A percentile compares a stretch with the other conserved stretches of the same genome.
Conservation (phyloP, 345 rosid genomes). For the Murraya paniculata region DNA sequence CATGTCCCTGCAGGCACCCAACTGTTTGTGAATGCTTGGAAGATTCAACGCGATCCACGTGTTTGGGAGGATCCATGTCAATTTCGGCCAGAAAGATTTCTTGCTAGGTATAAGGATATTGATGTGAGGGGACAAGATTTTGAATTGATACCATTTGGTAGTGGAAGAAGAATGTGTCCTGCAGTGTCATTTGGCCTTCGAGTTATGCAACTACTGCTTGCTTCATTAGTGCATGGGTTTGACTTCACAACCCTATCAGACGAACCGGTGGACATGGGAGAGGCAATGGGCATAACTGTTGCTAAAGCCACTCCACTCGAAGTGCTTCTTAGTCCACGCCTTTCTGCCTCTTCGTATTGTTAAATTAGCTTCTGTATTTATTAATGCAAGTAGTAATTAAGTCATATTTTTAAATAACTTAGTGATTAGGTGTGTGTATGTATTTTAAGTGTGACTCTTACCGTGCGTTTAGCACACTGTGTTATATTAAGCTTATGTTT, state of each 20-base stretch:
- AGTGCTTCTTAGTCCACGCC: not conserved
- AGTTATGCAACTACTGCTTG: not conserved
- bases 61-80: not conserved
- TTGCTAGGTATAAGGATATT: not conserved
- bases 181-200: not conserved
- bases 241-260: not conserved
- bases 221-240: not conserved
- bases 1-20: not conserved
- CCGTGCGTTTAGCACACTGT: too few relatives aligned
- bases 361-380: too few relatives aligned
- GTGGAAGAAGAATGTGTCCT: not conserved
- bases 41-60: not conserved
- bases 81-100: not conserved
- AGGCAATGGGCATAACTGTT: not conserved
- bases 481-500: too few relatives aligned
- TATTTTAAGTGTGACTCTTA: too few relatives aligned
- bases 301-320: not conserved
- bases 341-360: not conserved
- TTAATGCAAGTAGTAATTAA: too few relatives aligned
- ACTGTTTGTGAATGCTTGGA: not conserved
- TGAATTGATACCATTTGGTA: not conserved
- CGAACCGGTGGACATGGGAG: not conserved
- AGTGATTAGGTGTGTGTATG: too few relatives aligned
- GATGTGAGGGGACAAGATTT: not conserved
- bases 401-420: too few relatives aligned